Conservation (phyloP, 768 basidiomycete species). For the Phylloporus sp. region DNA sequence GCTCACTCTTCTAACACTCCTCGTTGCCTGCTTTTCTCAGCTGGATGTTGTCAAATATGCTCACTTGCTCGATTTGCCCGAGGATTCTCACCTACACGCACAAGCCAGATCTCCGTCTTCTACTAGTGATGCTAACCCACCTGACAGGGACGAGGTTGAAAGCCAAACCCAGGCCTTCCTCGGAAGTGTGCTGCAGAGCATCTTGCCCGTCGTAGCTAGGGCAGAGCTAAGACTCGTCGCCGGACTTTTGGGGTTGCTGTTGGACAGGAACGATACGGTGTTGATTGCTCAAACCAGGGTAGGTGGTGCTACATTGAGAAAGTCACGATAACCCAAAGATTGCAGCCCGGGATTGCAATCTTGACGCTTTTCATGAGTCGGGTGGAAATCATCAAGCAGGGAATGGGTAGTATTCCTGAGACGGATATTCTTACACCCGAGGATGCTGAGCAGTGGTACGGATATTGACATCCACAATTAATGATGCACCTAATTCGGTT, state of each 20-base stretch:
- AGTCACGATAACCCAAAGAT: background rate
- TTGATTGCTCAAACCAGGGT: slow-evolving; percentile 79
- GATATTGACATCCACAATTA: background rate
- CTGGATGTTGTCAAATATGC: slow-evolving; percentile 87
- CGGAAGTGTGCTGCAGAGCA: slow-evolving; percentile 79
- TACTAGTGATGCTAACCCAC: slow-evolving; percentile 12
- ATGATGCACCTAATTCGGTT: slow-evolving; percentile 9
- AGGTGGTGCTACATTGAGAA: slow-evolving; percentile 23
- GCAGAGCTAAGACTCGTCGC: slow-evolving; percentile 79
- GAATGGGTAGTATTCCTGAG: slow-evolving; percentile 49
- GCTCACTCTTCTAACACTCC: slow-evolving; percentile 83
- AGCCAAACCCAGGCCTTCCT: slow-evolving; percentile 90
- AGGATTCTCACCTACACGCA: slow-evolving; percentile 45
- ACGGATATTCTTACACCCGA: slow-evolving; percentile 60
- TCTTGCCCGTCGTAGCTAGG: slow-evolving; percentile 76
- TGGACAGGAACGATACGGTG: slow-evolving; percentile 75
- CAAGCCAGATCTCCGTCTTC: slow-evolving; percentile 18
- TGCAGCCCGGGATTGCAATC: slow-evolving; percentile 85
- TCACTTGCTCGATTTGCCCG: slow-evolving; percentile 60
- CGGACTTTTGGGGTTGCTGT: slow-evolving; percentile 78
- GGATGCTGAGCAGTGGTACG: slow-evolving; percentile 78
- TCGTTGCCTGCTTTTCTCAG: slow-evolving; percentile 92
- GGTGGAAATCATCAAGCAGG: slow-evolving; percentile 89
- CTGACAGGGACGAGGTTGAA: slow-evolving; percentile 67
- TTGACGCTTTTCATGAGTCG: slow-evolving; percentile 88